Evolutionary conservation across 768 basidiomycete genomes (phyloP), one percentile per base, ranked within the genome.

Genomic region (Naematelia aurantialba): DNA sequence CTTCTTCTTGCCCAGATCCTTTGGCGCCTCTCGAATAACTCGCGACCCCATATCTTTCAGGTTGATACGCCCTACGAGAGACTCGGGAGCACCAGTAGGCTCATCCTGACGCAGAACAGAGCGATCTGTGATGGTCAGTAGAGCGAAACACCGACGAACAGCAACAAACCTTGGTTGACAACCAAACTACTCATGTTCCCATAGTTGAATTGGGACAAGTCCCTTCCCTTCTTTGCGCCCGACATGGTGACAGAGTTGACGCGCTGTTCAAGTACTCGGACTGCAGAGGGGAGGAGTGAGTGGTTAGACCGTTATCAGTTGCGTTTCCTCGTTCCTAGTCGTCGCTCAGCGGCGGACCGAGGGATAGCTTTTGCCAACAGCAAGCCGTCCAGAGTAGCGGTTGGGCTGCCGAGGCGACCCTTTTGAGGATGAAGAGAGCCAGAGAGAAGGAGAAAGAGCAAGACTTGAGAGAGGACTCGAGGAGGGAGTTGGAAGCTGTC

Each of bases 201-300:
- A 82, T 98, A 97, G 81, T 96, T 96, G 84, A 92, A 97, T 45
- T 85, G 86, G 62, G 89, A 91, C 69, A 89, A 79, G 78, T 94
- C 90, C 53, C 84, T 86, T 80, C 87, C 89, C 60, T 72, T 73
- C 13, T 61, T 55, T 68, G 45, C 60, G 60, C n/a, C 46, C 45
- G 74, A 52, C 27, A 51, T 27, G 45, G 21, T 45, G 29, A 48
- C 14, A 25, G 55, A 48, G 55, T 3, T 14, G 49, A 19, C 46
- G 22, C n/a, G 39, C 21, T 44, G 24, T 44, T 47, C 24, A n/a
- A n/a, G 24, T 53, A n/a, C 26, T 26, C 53, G 24, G 11, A 31
- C 39, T 46, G 34, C 34, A 27, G 49, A 5, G 30, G 47, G 44
- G 59, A 27, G 26, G 45, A 47, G 19, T 39, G 17, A 8, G 17